A percentile compares a stretch with the other conserved stretches of the same genome.
These are phyloP conservation scores for Saturnispora sanitii DNA, from an alignment of 805 yeast genomes.

Conservation along the genomic window DNA sequence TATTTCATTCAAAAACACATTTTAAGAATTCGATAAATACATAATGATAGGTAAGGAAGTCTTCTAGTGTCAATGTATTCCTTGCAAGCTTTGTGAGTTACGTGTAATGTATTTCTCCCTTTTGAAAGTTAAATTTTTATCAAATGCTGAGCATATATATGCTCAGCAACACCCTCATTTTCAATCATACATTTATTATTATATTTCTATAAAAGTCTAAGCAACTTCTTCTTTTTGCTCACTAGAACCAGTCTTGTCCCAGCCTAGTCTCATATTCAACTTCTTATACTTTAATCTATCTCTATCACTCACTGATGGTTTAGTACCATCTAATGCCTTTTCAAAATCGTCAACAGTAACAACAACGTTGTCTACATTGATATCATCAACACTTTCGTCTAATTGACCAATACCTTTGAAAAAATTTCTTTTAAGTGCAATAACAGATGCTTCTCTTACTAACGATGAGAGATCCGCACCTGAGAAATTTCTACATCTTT, in stretches of 20 bases:
- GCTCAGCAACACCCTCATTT: not conserved
- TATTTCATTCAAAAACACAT: not conserved
- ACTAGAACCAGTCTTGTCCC: conserved; percentile 33
- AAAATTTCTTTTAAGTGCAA: conserved; percentile 69
- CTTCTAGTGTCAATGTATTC: too few species aligned
- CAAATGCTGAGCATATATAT: not conserved
- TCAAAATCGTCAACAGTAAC: conserved; percentile 64
- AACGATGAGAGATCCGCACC: conserved; percentile 95
- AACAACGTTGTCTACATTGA: conserved; percentile 26
- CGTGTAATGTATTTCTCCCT: too few species aligned
- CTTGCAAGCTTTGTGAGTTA: too few species aligned
- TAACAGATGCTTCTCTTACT: conserved; percentile 88
- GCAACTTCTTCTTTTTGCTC: conserved; percentile 9
- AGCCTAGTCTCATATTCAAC: conserved; percentile 64
- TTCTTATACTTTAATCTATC: conserved; percentile 72
- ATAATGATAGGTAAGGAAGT: too few species aligned
- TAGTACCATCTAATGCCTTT: conserved; percentile 60
- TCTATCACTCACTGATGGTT: conserved; percentile 83
- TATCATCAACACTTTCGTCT: conserved; percentile 31
- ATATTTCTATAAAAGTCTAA: not conserved
- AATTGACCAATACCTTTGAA: conserved; percentile 40
- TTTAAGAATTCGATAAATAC: too few species aligned
- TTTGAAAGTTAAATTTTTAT: too few species aligned
- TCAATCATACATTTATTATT: not conserved
- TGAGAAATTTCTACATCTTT: conserved; percentile 77